Evolutionary conservation across 1,284 basidiomycete genomes (phyloP).

Genomic region (Papiliotrema fonsecae): DNA sequence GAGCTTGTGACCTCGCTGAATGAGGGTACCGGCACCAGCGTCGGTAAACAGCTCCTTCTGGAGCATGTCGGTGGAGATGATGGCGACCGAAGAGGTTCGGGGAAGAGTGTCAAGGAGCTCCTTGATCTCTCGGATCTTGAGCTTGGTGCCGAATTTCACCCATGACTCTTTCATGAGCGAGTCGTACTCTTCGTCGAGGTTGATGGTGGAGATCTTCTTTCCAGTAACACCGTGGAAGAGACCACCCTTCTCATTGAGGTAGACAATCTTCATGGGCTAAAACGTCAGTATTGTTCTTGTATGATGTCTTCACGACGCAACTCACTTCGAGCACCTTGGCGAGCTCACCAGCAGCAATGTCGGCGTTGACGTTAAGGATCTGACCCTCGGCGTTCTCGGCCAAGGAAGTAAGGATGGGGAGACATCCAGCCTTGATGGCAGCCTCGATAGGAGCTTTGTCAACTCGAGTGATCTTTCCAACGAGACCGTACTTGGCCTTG

Average conservation of each 20-base stretch:
- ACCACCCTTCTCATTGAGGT: conserved; percentile 97
- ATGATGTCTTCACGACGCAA: background rate
- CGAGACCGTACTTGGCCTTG: conserved; percentile 87
- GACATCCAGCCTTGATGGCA: conserved; percentile 83
- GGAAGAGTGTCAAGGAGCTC: conserved; percentile 97
- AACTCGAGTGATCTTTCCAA: conserved; percentile 85
- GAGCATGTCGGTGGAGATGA: conserved; percentile 88
- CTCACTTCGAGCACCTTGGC: conserved; percentile 80
- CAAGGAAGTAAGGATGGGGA: conserved; percentile 87
- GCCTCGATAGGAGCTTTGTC: conserved; percentile 94
- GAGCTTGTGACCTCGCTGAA: conserved; percentile 95
- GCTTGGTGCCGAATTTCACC: conserved; percentile 99
- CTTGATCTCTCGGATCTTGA: conserved; percentile 99
- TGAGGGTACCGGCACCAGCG: conserved; percentile 93
- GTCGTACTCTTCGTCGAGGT: conserved; percentile 98
- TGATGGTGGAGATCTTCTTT: conserved; percentile 91
- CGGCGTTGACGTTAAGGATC: conserved; percentile 94
- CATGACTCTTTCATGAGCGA: conserved; percentile 97
- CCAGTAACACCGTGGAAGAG: conserved; percentile 95
- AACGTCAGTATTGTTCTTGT: background rate
- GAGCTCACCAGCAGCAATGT: conserved; percentile 91
- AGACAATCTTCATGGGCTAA: conserved; percentile 93
- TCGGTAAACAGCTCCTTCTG: conserved; percentile 99
- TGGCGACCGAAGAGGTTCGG: conserved; percentile 94
- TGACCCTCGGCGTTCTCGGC: conserved; percentile 89